Conservation (phyloP, 192 early-diverging fungal species). For the Umbelopsis isabellina region DNA sequence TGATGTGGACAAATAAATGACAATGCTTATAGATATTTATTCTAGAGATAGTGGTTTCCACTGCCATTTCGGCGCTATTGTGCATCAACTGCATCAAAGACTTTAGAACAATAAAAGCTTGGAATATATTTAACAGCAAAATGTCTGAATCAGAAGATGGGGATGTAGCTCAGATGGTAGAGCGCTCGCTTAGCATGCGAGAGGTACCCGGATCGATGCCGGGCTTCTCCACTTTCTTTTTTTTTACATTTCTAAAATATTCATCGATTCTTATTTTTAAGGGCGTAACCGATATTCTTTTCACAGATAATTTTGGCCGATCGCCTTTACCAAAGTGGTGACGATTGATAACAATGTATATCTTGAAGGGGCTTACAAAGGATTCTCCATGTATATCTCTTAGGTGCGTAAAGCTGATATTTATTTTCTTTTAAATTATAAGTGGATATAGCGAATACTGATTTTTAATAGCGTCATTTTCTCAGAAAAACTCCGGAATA, state of each 20-base stretch:
- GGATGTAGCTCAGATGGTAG: constrained; percentile 64
- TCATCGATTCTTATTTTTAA: too few relatives aligned
- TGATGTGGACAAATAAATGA: too few relatives aligned
- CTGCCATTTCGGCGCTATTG: too few relatives aligned
- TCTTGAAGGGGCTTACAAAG: too few relatives aligned
- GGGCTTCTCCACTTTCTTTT: constrained; percentile 49
- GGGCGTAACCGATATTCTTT: too few relatives aligned
- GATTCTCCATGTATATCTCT: too few relatives aligned
- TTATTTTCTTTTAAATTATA: background rate
- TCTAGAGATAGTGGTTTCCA: background rate
- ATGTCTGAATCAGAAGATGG: constrained; percentile 16
- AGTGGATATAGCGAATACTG: constrained; percentile 4
- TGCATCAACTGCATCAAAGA: background rate
- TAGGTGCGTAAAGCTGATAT: background rate
- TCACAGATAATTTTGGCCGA: background rate
- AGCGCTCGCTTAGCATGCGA: constrained; percentile 66
- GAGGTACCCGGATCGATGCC: constrained; percentile 61
- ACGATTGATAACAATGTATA: background rate
- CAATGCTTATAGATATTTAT: too few relatives aligned
- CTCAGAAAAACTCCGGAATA: constrained; percentile 23
- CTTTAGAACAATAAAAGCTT: too few relatives aligned
- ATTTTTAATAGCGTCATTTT: constrained; percentile 18
- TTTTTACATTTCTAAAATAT: too few relatives aligned
- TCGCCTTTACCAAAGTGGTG: background rate
- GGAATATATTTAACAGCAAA: background rate